A percentile compares a stretch with the other conserved stretches of the same genome.
Conservation (phyloP, 371 early-diverging fungal genomes). For the Haplosporangium sp. region DNA sequence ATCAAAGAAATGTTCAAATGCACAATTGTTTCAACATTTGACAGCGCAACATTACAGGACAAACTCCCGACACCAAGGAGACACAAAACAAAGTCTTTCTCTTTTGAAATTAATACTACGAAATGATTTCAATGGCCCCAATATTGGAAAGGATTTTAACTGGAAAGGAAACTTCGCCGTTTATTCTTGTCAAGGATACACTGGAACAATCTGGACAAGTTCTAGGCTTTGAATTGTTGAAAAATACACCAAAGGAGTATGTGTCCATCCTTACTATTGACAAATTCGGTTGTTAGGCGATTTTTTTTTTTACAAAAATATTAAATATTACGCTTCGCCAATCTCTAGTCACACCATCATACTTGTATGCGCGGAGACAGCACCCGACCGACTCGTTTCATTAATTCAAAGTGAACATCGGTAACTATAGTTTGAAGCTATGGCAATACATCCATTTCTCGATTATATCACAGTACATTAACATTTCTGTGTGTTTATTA, state of each 20-base stretch:
- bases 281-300: no score
- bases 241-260: constrained; percentile 36
- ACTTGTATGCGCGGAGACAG: constrained; percentile 42
- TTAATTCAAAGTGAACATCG: constrained; percentile 27
- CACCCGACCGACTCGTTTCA: constrained; percentile 31
- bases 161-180: constrained; percentile 45
- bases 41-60: not conserved
- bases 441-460: not conserved
- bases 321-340: no score
- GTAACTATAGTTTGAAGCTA: not conserved
- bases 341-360: constrained; percentile 30
- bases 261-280: not conserved
- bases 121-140: constrained; percentile 31
- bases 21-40: no score
- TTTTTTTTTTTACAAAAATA: not conserved
- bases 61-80: not conserved
- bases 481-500: not conserved
- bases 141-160: constrained; percentile 42
- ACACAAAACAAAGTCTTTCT: no score
- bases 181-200: constrained; percentile 49
- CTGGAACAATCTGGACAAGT: constrained; percentile 52
- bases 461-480: not conserved
- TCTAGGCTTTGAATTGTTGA: constrained; percentile 36
- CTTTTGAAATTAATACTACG: not conserved
- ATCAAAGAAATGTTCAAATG: no score